Conservation (phyloP, 2,329 filamentous ascomycete genomes). For the Amesomyces nigricolor region DNA sequence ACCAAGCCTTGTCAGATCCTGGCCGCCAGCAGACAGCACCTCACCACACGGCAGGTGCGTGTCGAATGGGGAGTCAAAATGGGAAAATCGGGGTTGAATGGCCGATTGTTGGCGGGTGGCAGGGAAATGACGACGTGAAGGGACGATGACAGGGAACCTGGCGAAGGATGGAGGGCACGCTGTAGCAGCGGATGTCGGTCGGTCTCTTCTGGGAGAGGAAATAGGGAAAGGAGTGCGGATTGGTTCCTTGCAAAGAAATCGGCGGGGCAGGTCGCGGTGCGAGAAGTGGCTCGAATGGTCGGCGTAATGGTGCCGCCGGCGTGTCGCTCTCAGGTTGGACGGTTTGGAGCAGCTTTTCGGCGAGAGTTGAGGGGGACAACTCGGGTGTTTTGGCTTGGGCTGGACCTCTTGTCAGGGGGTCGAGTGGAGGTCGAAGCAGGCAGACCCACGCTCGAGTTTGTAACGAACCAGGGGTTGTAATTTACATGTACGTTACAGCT, state of each 20-base stretch:
- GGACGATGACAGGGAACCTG: background rate
- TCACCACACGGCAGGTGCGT: no score
- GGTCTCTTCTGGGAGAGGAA: background rate
- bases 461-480: no score
- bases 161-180: background rate
- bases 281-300: constrained; percentile 3
- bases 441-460: background rate
- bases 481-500: no score
- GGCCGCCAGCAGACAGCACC: no score
- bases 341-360: constrained; percentile 19
- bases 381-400: constrained; percentile 21
- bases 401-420: constrained; percentile 8
- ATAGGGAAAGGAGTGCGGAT: constrained; percentile 22
- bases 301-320: constrained; percentile 12
- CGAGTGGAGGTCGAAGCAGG: constrained; percentile 1
- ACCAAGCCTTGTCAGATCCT: constrained; percentile 3
- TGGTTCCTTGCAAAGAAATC: constrained; percentile 9
- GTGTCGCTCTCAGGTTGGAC: constrained; percentile 25
- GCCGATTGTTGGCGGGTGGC: no score
- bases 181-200: background rate
- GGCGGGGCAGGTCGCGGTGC: background rate
- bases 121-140: background rate
- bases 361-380: constrained; percentile 18
- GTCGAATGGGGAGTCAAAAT: no score
- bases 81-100: no score